Conservation (phyloP, 805 yeast species). For the Yarrowia bubula region DNA sequence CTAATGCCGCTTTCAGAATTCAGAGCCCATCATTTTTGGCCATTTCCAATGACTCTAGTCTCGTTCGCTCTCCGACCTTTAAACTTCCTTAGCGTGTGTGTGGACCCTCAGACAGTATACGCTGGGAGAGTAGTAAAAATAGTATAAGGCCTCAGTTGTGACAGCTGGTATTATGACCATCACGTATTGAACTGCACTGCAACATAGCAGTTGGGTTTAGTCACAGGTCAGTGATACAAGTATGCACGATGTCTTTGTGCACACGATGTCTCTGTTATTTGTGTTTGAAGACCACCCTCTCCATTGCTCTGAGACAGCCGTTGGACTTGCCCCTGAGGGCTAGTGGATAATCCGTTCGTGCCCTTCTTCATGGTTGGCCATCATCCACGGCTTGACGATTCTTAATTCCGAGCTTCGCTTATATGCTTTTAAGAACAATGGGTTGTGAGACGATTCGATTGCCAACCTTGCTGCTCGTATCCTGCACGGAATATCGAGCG, state of each 20-base stretch:
- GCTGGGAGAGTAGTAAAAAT: no score
- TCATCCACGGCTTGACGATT: not conserved
- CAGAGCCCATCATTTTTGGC: no score
- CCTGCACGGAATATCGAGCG: not conserved
- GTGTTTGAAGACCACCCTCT: no score
- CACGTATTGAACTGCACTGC: no score
- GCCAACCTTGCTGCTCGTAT: conserved; percentile 19
- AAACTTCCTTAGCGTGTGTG: not conserved
- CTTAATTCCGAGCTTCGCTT: not conserved
- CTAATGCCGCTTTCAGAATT: no score
- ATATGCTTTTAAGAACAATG: no score
- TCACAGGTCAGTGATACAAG: not conserved
- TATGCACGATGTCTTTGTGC: no score
- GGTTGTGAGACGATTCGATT: no score
- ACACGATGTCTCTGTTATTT: no score
- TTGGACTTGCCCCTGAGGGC: not conserved
- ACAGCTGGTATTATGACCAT: not conserved
- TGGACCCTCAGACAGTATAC: not conserved
- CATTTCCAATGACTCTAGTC: no score
- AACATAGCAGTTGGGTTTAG: not conserved
- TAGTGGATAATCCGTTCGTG: not conserved
- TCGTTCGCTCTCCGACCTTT: no score
- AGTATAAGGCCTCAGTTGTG: no score
- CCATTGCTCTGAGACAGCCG: not conserved
- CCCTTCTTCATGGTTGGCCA: not conserved